Percentiles rank a stretch among this genome's conserved stretches.
These are phyloP conservation scores for Rutstroemia sp. DNA, from an alignment of 2,329 filamentous ascomycete species.

Conservation along the genomic window DNA sequence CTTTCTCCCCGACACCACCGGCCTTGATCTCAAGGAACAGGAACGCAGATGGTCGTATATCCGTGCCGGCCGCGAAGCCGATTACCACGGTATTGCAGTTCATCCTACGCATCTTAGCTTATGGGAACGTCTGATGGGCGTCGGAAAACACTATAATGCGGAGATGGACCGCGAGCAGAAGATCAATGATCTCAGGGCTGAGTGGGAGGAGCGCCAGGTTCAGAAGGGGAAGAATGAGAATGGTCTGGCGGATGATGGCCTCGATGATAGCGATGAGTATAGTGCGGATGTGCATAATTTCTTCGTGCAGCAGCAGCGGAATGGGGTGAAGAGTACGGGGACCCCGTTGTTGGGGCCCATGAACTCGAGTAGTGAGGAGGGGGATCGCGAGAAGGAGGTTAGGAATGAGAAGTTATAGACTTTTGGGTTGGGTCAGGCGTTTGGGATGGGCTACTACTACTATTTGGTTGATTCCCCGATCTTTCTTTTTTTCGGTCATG, in stretches of 20 bases:
- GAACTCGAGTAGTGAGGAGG: background rate
- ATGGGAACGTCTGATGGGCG: slow-evolving; percentile 76
- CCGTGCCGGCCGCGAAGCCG: slow-evolving; percentile 63
- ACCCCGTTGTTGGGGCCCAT: background rate
- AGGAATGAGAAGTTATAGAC: background rate
- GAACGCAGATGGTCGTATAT: slow-evolving; percentile 90
- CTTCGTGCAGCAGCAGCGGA: slow-evolving; percentile 11
- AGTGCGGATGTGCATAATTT: slow-evolving; percentile 19
- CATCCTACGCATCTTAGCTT: slow-evolving; percentile 82
- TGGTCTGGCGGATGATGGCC: slow-evolving; percentile 9
- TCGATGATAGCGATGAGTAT: slow-evolving; percentile 18
- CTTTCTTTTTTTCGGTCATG: background rate
- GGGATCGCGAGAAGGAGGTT: background rate
- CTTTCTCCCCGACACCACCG: slow-evolving; percentile 95
- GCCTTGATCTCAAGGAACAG: slow-evolving; percentile 93
- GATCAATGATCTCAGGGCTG: slow-evolving; percentile 70
- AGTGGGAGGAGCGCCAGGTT: slow-evolving; percentile 52
- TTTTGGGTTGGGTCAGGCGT: background rate
- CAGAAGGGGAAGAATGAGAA: slow-evolving; percentile 28
- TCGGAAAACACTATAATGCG: slow-evolving; percentile 76
- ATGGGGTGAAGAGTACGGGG: background rate
- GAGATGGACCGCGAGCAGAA: slow-evolving; percentile 76
- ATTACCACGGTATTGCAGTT: slow-evolving; percentile 91
- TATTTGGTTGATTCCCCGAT: background rate
- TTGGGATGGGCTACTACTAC: background rate